Conservation (phyloP, 164 flowering plant species). For the Sextonia rubra region DNA sequence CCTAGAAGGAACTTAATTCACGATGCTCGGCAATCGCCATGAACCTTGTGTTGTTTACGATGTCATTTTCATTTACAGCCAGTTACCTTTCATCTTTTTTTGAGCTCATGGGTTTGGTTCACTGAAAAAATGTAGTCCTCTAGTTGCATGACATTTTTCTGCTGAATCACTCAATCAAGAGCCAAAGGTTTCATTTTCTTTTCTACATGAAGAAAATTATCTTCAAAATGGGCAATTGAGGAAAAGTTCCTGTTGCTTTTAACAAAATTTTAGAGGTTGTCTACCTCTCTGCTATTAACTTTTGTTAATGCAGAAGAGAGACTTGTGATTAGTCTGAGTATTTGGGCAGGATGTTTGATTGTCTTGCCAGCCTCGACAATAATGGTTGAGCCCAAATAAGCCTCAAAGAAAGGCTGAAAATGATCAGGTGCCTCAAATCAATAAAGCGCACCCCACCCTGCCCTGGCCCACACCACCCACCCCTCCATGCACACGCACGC, state of each 20-base stretch:
- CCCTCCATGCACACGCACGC: no score
- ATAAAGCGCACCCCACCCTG: neutral
- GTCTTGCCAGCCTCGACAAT: neutral
- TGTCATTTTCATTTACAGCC: no score
- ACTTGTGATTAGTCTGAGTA: neutral
- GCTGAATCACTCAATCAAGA: no score
- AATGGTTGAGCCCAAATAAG: neutral
- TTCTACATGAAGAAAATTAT: neutral
- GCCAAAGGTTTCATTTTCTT: no score
- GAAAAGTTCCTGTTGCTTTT: no score
- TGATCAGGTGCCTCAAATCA: neutral
- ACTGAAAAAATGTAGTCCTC: no score
- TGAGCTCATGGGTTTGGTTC: no score
- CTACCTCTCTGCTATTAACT: neutral
- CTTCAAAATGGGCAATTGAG: neutral
- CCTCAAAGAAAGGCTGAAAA: neutral
- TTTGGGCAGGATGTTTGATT: neutral
- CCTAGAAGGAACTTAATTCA: no score
- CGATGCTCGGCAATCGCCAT: no score
- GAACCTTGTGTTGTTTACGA: no score
- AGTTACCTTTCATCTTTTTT: no score
- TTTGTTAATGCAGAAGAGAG: neutral
- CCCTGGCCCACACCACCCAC: neutral
- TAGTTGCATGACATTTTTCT: no score
- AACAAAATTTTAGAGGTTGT: neutral